A percentile compares a stretch with the other conserved stretches of the same genome.
phyloP scores from a whole-genome alignment of 805 yeast genomes.

The Schwanniomyces polymorphus region DNA sequence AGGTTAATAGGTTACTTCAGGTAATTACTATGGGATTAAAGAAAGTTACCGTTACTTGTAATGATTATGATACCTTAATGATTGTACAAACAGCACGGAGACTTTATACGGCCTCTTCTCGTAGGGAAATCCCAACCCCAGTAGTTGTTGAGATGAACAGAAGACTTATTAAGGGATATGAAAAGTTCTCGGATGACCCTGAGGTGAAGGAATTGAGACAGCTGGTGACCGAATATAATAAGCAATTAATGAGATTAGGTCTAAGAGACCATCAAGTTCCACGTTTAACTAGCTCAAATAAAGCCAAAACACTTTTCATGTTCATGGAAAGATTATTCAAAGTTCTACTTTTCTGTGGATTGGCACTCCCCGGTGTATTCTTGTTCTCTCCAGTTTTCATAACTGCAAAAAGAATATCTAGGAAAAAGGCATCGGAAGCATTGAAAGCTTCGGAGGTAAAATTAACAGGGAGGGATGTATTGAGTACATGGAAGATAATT shows the following conservation, averaged over 20 bases:
- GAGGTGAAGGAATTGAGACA: constrained; percentile 31
- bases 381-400: constrained; percentile 42
- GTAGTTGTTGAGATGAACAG: constrained; percentile 44
- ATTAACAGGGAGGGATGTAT: constrained; percentile 41
- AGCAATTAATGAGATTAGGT: constrained; percentile 28
- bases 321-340: constrained; percentile 26
- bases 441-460: constrained; percentile 39
- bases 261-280: constrained; percentile 44
- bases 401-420: constrained; percentile 31
- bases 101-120: constrained; percentile 32
- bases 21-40: constrained; percentile 31
- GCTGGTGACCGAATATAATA: constrained; percentile 34
- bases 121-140: constrained; percentile 39
- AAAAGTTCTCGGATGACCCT: constrained; percentile 29
- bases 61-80: constrained; percentile 43
- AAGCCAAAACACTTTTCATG: constrained; percentile 18
- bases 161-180: constrained; percentile 36
- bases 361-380: constrained; percentile 38
- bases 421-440: constrained; percentile 36
- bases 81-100: constrained; percentile 44
- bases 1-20: constrained; percentile 27
- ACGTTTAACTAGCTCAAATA: constrained; percentile 20
- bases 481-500: constrained; percentile 44
- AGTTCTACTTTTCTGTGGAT: constrained; percentile 27
- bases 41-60: constrained; percentile 41